Conservation (phyloP, 345 rosid genomes). For the Pelargonium nanum region DNA sequence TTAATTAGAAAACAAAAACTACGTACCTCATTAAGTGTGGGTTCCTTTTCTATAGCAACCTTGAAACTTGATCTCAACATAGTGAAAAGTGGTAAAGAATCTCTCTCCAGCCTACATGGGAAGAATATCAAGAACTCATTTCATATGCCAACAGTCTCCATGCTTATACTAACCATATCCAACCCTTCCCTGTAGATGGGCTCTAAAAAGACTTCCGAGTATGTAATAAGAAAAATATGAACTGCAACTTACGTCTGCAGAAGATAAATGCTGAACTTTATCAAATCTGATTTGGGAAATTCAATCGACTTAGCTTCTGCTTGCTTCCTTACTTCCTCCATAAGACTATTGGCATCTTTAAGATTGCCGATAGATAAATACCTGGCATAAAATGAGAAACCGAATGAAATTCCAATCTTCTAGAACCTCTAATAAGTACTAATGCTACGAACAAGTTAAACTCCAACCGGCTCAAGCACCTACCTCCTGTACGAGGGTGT, state of each 20-base stretch:
- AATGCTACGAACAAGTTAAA: no score
- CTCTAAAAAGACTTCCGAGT: no score
- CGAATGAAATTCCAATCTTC: slow-evolving; percentile 1
- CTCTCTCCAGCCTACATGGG: slow-evolving; percentile 66
- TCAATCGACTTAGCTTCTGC: slow-evolving; percentile 45
- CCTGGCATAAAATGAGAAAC: slow-evolving; percentile 31
- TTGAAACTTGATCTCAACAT: slow-evolving; percentile 67
- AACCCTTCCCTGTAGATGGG: no score
- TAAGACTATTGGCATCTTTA: slow-evolving; percentile 62
- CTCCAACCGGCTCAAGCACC: no score
- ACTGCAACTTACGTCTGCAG: slow-evolving; percentile 51
- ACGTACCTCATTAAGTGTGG: slow-evolving; percentile 64
- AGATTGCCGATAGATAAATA: slow-evolving; percentile 74
- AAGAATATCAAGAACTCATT: background rate
- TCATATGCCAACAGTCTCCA: background rate
- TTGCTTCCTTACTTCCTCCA: slow-evolving; percentile 72
- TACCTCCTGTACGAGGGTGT: no score
- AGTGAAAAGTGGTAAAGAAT: slow-evolving; percentile 87
- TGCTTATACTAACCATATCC: no score
- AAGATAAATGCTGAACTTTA: slow-evolving; percentile 49
- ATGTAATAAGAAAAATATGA: background rate
- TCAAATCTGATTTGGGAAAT: slow-evolving; percentile 52
- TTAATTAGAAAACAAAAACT: background rate
- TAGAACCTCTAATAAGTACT: no score
- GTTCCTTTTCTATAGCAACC: slow-evolving; percentile 69